phyloP scores from a whole-genome alignment of 306 rosid genomes.

The Adenanthera pavonina region DNA sequence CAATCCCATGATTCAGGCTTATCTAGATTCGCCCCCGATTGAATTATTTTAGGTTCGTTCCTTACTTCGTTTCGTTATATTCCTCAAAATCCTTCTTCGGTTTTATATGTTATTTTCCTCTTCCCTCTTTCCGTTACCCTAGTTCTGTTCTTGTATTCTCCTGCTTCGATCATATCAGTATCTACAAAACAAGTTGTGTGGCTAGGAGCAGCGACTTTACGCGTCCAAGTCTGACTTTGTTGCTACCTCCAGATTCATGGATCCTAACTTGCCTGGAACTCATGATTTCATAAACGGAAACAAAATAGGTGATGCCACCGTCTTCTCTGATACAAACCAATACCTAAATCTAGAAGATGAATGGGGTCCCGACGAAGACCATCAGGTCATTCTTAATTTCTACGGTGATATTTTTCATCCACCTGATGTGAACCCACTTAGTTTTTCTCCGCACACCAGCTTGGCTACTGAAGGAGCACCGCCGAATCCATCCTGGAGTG shows the following conservation, averaged over 20 bases:
- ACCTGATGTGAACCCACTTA: conserved; percentile 15
- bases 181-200: neutral
- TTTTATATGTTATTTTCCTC: neutral
- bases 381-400: neutral
- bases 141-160: neutral
- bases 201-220: neutral
- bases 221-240: neutral
- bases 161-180: neutral
- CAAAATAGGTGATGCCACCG: neutral
- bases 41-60: neutral
- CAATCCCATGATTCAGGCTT: neutral
- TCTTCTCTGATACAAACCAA: conserved; percentile 2
- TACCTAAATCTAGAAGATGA: neutral
- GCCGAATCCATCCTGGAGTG: conserved; percentile 16
- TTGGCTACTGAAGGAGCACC: conserved; percentile 7
- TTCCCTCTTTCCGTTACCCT: neutral
- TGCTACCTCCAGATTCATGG: conserved; percentile 18
- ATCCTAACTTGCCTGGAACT: conserved; percentile 42
- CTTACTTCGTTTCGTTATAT: neutral
- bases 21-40: neutral
- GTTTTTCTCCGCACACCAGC: conserved; percentile 10
- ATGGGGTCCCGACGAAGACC: conserved; percentile 19
- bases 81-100: neutral
- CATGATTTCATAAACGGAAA: neutral
- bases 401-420: neutral